Percentiles rank a stretch among this genome's conserved stretches.
Conservation (phyloP, 1,284 basidiomycete species). For the Naganishia albida region DNA sequence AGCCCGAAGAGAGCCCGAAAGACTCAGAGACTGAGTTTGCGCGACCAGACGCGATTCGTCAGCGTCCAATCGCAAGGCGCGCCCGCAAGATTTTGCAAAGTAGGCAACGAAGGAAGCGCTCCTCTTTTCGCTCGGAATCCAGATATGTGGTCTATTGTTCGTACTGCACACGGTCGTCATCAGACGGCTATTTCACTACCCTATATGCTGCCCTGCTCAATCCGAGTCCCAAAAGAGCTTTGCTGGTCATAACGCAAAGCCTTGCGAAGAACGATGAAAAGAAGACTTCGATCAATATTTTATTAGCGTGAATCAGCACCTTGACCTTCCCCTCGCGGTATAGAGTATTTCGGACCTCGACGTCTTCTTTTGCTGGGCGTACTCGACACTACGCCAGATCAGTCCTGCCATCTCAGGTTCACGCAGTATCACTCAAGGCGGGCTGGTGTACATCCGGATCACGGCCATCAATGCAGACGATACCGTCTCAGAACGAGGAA, state of each 20-base stretch:
- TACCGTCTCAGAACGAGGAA: constrained; percentile 16
- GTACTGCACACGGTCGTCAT: neutral
- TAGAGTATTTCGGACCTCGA: neutral
- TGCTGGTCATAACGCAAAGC: no score
- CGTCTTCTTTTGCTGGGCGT: neutral
- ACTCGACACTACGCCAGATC: neutral
- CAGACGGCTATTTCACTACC: no score
- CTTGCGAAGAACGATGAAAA: no score
- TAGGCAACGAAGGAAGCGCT: neutral
- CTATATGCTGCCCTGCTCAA: no score
- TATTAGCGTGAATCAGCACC: constrained; percentile 6
- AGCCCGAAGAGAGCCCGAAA: neutral
- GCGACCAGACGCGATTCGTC: neutral
- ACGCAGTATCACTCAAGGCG: constrained; percentile 4
- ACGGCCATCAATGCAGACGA: constrained; percentile 17
- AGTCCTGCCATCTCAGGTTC: neutral
- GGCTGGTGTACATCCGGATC: constrained; percentile 7
- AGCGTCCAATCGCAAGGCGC: constrained; percentile 2
- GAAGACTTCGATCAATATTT: constrained; percentile 17
- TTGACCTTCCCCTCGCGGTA: neutral
- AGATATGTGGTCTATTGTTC: neutral
- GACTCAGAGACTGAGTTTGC: neutral
- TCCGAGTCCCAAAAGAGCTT: no score
- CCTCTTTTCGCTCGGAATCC: neutral
- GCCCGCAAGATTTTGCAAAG: neutral